Base-by-base conservation (phyloP, 2,329 filamentous ascomycete species). In the Sclerotinia sclerotiorum region DNA sequence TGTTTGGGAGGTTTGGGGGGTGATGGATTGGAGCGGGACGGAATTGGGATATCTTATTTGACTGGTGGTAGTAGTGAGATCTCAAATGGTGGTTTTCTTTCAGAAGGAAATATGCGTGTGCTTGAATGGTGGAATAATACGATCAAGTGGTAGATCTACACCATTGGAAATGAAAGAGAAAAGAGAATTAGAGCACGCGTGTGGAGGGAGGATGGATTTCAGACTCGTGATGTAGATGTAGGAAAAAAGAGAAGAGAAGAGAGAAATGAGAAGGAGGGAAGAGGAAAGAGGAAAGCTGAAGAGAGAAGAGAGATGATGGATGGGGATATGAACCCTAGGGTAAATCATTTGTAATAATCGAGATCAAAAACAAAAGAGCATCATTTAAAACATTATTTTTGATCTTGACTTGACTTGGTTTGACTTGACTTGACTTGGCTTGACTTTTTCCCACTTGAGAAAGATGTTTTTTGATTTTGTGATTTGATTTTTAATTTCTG, bases 291-390 rank as follows among this genome's bases (percentile, higher is more conserved):
- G 15, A n/a, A 42, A 21, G 35, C 21, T n/a, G 11, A 35, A 19
- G n/a, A n/a, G 44, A 2, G 42, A 13, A 42, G n/a, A 29, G 21
- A 0, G n/a, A 51, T 35, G 46, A 27, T 62, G 60, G 24, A n/a
- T 46, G 27, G 57, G 60, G 46, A 62, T 51, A 62, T 51, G 60
- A 62, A 51, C 60, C 60, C 60, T 39, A 46, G 35, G 46, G 60
- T 62, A 62, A 62, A 51, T 62, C 60, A 62, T 62, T 62, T 62
- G 60, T 62, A 62, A 62, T 62, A 62, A 51, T 62, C n/a, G 15
- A 62, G 60, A 51, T 49, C 32, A 44, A 62, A 62, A 62, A 62
- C 60, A 62, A 49, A 29, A 51, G 6, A 51, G 60, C 46, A 62
- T 62, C 46, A 51, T 62, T 62, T 62, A 15, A 51, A 62, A 62